Evolutionary conservation across 257 asterid genomes (phyloP).

Genomic region (Nyctanthes arbortristis): DNA sequence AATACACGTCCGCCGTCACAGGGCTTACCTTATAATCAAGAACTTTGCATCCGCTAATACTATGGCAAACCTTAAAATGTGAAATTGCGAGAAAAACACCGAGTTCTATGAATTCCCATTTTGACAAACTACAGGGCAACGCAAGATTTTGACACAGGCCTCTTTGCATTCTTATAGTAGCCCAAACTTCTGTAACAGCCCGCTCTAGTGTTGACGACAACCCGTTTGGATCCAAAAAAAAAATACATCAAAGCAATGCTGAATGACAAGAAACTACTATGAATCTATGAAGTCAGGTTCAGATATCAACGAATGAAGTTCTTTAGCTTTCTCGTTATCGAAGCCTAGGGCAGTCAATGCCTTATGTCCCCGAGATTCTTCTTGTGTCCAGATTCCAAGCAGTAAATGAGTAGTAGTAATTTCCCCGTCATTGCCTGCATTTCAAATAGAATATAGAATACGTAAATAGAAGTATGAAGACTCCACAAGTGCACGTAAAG

Average conservation of each 20-base stretch:
- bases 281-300: conserved; percentile 47
- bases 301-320: conserved; percentile 47
- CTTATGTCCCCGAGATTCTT: conserved; percentile 61
- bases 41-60: background rate
- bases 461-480: background rate
- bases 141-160: background rate
- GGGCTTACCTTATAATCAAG: no score
- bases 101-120: no score
- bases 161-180: background rate
- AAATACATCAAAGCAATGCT: background rate
- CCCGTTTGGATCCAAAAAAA: background rate
- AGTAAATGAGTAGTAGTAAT: conserved; percentile 56
- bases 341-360: conserved; percentile 50
- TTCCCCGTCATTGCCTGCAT: conserved; percentile 55
- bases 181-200: background rate
- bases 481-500: background rate
- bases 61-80: background rate
- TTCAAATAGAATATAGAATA: background rate
- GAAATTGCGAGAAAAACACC: no score
- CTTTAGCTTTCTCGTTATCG: conserved; percentile 55
- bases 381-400: conserved; percentile 70
- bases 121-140: no score
- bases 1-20: no score
- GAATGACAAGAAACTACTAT: conserved; percentile 15
- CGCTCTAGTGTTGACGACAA: background rate